Evolutionary conservation across 441 rosid genomes (phyloP).

Genomic region (Hura crepitans): DNA sequence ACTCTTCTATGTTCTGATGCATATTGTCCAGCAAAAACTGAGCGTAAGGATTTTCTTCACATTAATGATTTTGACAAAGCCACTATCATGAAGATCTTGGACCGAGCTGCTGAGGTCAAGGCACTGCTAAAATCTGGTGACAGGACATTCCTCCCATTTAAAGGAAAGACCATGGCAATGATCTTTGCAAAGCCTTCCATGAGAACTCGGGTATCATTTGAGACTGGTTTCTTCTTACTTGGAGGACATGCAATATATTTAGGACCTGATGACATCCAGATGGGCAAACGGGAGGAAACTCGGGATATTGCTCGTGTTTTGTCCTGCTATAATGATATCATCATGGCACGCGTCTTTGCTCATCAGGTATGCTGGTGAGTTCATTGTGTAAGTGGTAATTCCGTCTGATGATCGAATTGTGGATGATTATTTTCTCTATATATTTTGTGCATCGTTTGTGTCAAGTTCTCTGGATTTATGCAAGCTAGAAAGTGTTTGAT

Average conservation of each 20-base stretch:
- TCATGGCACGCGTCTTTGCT: conserved; percentile 97
- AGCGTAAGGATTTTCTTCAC: conserved; percentile 68
- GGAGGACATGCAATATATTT: conserved; percentile 93
- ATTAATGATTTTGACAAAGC: conserved; percentile 84
- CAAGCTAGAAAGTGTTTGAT: too few species aligned
- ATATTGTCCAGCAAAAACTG: conserved; percentile 40
- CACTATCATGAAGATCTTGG: conserved; percentile 63
- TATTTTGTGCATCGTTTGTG: not conserved
- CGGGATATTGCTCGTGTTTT: conserved; percentile 96
- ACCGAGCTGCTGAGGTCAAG: conserved; percentile 77
- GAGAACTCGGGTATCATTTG: conserved; percentile 94
- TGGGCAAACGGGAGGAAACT: conserved; percentile 95
- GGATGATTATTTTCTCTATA: not conserved
- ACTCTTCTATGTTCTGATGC: conserved; percentile 7
- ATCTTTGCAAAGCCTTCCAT: conserved; percentile 96
- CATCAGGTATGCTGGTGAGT: conserved; percentile 96
- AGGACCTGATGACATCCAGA: conserved; percentile 92
- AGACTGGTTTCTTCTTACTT: conserved; percentile 90
- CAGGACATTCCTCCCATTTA: conserved; percentile 68
- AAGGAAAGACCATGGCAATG: conserved; percentile 97
- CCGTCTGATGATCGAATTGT: conserved; percentile 1
- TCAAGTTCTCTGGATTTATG: not conserved
- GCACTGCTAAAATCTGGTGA: conserved; percentile 78
- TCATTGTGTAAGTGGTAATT: conserved; percentile 20
- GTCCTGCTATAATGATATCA: conserved; percentile 78